phyloP scores from a whole-genome alignment of 2,329 filamentous ascomycete genomes.

The Madurella mycetomatis region DNA sequence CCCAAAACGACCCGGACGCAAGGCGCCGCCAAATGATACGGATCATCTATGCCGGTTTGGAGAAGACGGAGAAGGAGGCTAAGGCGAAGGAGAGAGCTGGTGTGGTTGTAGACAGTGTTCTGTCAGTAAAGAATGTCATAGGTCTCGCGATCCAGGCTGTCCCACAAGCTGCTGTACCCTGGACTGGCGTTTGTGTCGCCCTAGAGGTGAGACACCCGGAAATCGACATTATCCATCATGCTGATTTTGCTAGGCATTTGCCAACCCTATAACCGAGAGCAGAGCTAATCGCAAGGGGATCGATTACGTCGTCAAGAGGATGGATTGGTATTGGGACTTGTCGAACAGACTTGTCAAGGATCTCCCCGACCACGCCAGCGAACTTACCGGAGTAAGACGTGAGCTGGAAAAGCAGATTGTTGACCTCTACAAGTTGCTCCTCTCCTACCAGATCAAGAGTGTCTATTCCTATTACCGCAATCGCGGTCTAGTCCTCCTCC shows the following conservation, averaged over 20 bases:
- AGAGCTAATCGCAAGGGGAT: conserved; percentile 33
- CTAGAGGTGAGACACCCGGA: conserved; percentile 29
- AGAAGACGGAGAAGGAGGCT: background rate
- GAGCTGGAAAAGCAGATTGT: conserved; percentile 27
- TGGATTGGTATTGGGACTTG: conserved; percentile 37
- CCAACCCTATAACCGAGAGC: conserved; percentile 29
- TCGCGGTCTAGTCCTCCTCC: conserved; percentile 26
- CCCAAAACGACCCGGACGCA: background rate
- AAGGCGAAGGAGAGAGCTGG: background rate
- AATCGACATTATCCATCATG: background rate
- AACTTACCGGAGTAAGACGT: conserved; percentile 15
- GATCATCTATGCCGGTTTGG: conserved; percentile 1
- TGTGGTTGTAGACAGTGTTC: too few species aligned
- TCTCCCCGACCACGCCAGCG: background rate
- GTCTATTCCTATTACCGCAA: conserved; percentile 34
- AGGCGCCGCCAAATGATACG: conserved; percentile 3
- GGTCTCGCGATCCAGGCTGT: conserved; percentile 24
- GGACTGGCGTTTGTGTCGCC: conserved; percentile 33
- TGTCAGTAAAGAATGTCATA: too few species aligned
- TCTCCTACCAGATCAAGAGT: conserved; percentile 40
- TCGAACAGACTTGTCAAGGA: background rate
- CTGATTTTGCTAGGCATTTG: conserved; percentile 4
- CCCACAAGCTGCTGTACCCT: conserved; percentile 35
- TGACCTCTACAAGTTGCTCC: conserved; percentile 36
- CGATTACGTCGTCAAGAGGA: conserved; percentile 32